Evolutionary conservation across 768 basidiomycete genomes (phyloP).

Genomic region (Kwoniella sp.): DNA sequence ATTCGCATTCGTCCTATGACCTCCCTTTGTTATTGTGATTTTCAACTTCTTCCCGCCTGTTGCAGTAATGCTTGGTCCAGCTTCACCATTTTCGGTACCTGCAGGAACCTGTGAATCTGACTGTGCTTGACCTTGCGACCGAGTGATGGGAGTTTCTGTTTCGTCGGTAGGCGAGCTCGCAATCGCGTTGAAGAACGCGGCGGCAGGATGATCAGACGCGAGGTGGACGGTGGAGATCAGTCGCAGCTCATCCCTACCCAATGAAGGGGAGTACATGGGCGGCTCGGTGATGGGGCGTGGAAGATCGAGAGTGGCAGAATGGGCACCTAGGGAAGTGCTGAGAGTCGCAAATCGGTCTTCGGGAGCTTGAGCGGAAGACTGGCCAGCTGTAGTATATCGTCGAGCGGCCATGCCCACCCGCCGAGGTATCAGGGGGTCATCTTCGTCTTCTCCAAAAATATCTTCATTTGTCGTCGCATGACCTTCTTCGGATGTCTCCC

Average conservation of each 20-base stretch:
- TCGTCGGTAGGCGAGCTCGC: slow-evolving; percentile 18
- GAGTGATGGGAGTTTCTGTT: neutral
- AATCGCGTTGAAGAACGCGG: slow-evolving; percentile 41
- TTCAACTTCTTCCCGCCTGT: slow-evolving; percentile 45
- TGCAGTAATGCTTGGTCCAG: neutral
- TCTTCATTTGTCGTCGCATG: slow-evolving; percentile 1
- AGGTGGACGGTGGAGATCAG: slow-evolving; percentile 49
- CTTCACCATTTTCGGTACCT: neutral
- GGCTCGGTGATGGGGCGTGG: slow-evolving; percentile 35
- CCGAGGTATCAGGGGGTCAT: slow-evolving; percentile 44
- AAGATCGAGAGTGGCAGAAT: slow-evolving; percentile 22
- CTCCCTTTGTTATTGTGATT: slow-evolving; percentile 31
- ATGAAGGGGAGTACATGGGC: slow-evolving; percentile 43
- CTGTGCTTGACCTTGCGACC: slow-evolving; percentile 10
- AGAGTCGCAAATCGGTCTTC: neutral
- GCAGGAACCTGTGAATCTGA: neutral
- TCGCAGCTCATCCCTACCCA: slow-evolving; percentile 39
- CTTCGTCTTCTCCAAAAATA: slow-evolving; percentile 26
- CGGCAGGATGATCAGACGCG: slow-evolving; percentile 44
- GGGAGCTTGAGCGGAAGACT: slow-evolving; percentile 3
- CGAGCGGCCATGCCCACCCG: slow-evolving; percentile 9
- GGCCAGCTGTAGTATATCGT: slow-evolving; percentile 9
- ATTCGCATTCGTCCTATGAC: slow-evolving; percentile 34
- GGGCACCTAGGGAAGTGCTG: slow-evolving; percentile 3
- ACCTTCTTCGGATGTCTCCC: neutral